phyloP scores from a whole-genome alignment of 73 alveolate genomes.

The Paramecium pentaurelia region DNA sequence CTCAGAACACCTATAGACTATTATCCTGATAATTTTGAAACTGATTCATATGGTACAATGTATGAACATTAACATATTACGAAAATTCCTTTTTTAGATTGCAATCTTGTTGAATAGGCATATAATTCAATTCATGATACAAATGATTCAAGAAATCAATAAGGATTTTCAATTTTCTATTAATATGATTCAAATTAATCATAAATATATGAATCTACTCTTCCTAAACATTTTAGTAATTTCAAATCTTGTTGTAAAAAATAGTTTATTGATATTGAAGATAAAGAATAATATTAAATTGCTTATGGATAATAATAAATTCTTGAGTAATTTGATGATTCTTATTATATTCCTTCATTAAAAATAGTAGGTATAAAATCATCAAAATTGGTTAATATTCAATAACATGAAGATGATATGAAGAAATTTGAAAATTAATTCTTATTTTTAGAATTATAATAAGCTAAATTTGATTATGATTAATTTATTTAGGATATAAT shows the following conservation, averaged over 20 bases:
- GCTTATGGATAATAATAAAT: neutral
- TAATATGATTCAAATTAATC: neutral
- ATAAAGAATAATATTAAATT: neutral
- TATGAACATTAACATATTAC: conserved; percentile 47
- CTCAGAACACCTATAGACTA: conserved; percentile 51
- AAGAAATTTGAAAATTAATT: neutral
- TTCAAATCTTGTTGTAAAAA: neutral
- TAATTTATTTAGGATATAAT: neutral
- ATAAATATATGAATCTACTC: neutral
- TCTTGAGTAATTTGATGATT: neutral
- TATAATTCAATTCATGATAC: conserved; percentile 9
- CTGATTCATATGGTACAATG: conserved; percentile 57
- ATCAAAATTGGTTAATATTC: neutral
- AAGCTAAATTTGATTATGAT: neutral
- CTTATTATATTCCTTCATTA: neutral
- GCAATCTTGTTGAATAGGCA: conserved; percentile 2
- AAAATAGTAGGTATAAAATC: neutral
- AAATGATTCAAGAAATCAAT: conserved; percentile 10
- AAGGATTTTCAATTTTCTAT: neutral
- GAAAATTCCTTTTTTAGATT: conserved; percentile 44
- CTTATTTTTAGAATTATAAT: neutral
- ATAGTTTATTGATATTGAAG: neutral
- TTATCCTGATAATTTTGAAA: conserved; percentile 51
- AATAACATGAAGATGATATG: neutral
- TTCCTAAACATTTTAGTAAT: conserved; percentile 13